These are phyloP conservation scores for Besnoitia besnoiti DNA, from an alignment of 169 alveolate species.

Conservation along the genomic window DNA sequence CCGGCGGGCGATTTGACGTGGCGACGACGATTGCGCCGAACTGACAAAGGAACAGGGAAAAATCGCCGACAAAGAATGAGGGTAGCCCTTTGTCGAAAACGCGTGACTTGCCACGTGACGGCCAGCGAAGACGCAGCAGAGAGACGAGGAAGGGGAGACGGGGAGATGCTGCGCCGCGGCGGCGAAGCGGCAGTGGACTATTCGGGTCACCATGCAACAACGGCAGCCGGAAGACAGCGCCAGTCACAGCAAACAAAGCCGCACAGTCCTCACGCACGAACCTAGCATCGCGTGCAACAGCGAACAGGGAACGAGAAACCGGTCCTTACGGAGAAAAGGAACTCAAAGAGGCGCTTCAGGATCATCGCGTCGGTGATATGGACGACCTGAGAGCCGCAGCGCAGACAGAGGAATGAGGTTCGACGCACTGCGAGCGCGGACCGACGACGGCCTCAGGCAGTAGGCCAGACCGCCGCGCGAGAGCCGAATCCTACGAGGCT, in stretches of 20 bases:
- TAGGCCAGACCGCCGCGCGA: no score
- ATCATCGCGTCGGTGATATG: constrained; percentile 91
- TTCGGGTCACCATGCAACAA: neutral
- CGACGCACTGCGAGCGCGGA: neutral
- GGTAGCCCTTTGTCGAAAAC: neutral
- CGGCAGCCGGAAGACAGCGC: neutral
- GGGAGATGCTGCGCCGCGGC: neutral
- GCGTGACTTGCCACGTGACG: neutral
- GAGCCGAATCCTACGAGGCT: no score
- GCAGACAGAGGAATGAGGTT: neutral
- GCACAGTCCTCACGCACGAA: no score
- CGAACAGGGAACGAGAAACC: neutral
- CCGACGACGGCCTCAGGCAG: no score
- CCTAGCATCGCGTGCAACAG: no score
- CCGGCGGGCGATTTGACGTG: constrained; percentile 89
- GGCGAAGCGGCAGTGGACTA: no score
- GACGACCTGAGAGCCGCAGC: constrained; percentile 69
- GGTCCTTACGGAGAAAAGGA: constrained; percentile 64
- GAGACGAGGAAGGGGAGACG: neutral
- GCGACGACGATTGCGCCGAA: constrained; percentile 76
- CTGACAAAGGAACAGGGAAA: constrained; percentile 41
- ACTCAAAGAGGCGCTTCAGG: constrained; percentile 83
- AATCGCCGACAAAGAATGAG: neutral
- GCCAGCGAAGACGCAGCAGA: neutral
- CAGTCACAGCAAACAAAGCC: neutral